Conservation (phyloP, 2,329 filamentous ascomycete species). For the Tolypocladium ovalisporum region DNA sequence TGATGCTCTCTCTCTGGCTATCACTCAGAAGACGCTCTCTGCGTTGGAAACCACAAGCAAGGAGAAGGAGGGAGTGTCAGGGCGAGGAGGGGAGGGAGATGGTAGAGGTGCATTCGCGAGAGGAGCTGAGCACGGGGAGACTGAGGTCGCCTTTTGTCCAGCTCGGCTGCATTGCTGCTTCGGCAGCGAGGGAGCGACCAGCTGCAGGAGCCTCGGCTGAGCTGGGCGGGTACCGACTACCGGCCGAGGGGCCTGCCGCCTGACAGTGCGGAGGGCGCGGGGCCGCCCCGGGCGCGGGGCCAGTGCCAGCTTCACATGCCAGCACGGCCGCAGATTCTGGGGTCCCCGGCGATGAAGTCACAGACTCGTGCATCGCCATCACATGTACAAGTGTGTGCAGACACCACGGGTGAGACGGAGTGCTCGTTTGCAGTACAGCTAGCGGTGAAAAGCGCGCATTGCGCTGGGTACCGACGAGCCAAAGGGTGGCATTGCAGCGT, state of each 20-base stretch:
- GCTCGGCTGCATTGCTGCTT: neutral
- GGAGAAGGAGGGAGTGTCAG: neutral
- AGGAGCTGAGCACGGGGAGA: conserved; percentile 1
- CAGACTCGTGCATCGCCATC: no score
- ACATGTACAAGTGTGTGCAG: neutral
- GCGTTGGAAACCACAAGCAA: neutral
- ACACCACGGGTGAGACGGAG: no score
- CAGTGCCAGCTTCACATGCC: conserved; percentile 20
- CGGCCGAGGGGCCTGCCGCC: no score
- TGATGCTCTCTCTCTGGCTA: neutral
- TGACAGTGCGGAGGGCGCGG: conserved; percentile 13
- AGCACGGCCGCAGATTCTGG: conserved; percentile 1
- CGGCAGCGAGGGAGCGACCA: neutral
- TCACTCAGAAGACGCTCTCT: neutral
- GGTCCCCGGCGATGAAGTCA: conserved; percentile 9
- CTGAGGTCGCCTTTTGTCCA: neutral
- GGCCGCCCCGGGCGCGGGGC: conserved; percentile 8
- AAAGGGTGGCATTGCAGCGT: no score
- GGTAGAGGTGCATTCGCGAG: neutral
- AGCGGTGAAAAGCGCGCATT: no score
- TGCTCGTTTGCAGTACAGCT: no score
- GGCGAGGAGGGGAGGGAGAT: neutral
- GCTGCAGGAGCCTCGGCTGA: conserved; percentile 6
- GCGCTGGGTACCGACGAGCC: no score
- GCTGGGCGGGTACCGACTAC: conserved; percentile 12